Evolutionary conservation across 768 basidiomycete species (phyloP).

Genomic region (Boletus rufocinnamomeus): DNA sequence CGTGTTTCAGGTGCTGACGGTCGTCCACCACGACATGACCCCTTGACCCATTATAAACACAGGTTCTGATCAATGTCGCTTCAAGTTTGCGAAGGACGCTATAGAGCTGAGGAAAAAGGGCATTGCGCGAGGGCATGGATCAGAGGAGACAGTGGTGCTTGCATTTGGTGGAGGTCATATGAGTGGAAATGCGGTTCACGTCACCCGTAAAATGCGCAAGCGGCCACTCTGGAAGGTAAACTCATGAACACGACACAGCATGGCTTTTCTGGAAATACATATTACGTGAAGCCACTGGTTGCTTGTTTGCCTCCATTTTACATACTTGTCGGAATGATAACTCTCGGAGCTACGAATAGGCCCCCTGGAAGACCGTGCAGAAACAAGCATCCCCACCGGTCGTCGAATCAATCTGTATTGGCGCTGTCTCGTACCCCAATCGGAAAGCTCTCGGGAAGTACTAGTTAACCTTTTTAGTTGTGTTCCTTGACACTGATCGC

Average conservation of each 20-base stretch:
- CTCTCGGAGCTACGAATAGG: constrained; percentile 4
- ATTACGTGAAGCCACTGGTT: constrained; percentile 33
- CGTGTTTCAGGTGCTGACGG: constrained; percentile 25
- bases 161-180: constrained; percentile 76
- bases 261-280: constrained; percentile 19
- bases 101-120: constrained; percentile 81
- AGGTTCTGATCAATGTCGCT: constrained; percentile 85
- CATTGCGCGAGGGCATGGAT: constrained; percentile 67
- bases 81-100: constrained; percentile 90
- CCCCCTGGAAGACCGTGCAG: constrained; percentile 4
- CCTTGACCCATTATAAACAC: constrained; percentile 25
- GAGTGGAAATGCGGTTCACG: constrained; percentile 76
- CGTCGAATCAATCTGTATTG: background rate
- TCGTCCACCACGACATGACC: constrained; percentile 1
- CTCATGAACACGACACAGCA: constrained; percentile 53
- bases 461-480: constrained; percentile 32
- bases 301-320: constrained; percentile 24
- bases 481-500: constrained; percentile 24
- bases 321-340: constrained; percentile 22
- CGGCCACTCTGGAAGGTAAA: constrained; percentile 82
- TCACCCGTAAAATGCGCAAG: constrained; percentile 85
- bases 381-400: constrained; percentile 2
- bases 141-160: constrained; percentile 89
- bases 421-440: constrained; percentile 8
- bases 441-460: constrained; percentile 25